Percentiles rank a stretch among this genome's conserved stretches.
Evolutionary conservation across 2,329 filamentous ascomycete species (phyloP).

Genomic region (Claviceps sp.): DNA sequence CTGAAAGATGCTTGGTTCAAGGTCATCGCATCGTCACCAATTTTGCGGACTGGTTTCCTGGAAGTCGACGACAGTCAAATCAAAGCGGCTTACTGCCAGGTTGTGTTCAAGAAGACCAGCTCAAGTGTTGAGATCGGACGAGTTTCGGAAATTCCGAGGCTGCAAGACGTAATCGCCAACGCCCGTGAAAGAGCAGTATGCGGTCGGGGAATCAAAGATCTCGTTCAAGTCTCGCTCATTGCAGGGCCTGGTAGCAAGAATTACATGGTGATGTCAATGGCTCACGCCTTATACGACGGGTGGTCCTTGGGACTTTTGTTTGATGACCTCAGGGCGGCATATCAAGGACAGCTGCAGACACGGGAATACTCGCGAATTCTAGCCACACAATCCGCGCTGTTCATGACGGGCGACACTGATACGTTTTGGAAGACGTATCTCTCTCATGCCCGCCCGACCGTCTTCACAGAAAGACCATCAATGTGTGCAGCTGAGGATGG

Average conservation of each 20-base stretch:
- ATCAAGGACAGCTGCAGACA: slow-evolving; percentile 28
- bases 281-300: slow-evolving; percentile 83
- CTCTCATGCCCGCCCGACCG: slow-evolving; percentile 29
- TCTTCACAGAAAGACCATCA: slow-evolving; percentile 11
- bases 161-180: slow-evolving; percentile 21
- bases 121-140: slow-evolving; percentile 11
- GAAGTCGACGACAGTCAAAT: slow-evolving; percentile 49
- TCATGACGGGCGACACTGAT: slow-evolving; percentile 8
- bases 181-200: slow-evolving; percentile 24
- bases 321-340: slow-evolving; percentile 53
- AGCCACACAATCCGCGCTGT: slow-evolving; percentile 4
- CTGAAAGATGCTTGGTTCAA: slow-evolving; percentile 48
- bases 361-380: slow-evolving; percentile 24
- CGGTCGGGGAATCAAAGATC: slow-evolving; percentile 19
- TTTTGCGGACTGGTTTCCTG: slow-evolving; percentile 63
- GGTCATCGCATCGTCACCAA: slow-evolving; percentile 48
- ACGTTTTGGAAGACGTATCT: slow-evolving; percentile 64
- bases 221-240: slow-evolving; percentile 38
- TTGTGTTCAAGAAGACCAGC: slow-evolving; percentile 21
- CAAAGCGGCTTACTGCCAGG: slow-evolving; percentile 35
- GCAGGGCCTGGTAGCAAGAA: slow-evolving; percentile 14
- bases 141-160: slow-evolving; percentile 18
- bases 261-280: slow-evolving; percentile 54
- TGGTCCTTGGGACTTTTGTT: slow-evolving; percentile 69
- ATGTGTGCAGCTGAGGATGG: neutral